A percentile compares a stretch with the other conserved stretches of the same genome.
These are phyloP conservation scores for Crotalaria pallida DNA, from an alignment of 306 rosid genomes.

Conservation along the genomic window DNA sequence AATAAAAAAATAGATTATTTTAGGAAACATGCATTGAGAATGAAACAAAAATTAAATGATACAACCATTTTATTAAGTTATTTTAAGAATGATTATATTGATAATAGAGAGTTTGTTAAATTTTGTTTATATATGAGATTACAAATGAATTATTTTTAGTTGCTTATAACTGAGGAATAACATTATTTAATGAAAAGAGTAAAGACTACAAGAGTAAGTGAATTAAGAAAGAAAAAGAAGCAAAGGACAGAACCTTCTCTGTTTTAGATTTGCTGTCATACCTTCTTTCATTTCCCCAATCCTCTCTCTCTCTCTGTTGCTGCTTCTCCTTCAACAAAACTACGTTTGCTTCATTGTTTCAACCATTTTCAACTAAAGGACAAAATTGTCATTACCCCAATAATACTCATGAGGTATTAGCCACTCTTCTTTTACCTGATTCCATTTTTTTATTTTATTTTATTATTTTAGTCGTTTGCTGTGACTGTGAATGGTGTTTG, in stretches of 20 bases:
- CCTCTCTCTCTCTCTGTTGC: neutral
- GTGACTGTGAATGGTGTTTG: neutral
- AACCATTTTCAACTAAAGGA: neutral
- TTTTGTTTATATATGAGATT: too few relatives aligned
- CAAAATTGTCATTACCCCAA: neutral
- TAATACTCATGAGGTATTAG: neutral
- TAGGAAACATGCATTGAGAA: too few relatives aligned
- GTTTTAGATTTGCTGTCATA: slow-evolving; percentile 17
- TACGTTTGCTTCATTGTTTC: neutral
- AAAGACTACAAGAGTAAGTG: neutral
- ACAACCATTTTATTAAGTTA: too few relatives aligned
- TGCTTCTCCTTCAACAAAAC: neutral
- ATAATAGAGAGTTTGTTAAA: too few relatives aligned
- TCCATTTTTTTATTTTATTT: neutral
- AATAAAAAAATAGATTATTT: too few relatives aligned
- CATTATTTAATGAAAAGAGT: too few relatives aligned
- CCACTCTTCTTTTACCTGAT: neutral
- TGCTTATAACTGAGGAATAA: too few relatives aligned
- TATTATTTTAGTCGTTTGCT: neutral
- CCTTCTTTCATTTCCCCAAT: neutral
- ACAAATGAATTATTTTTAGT: too few relatives aligned
- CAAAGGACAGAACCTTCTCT: slow-evolving; percentile 21
- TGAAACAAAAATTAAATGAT: too few relatives aligned
- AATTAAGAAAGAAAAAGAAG: neutral
- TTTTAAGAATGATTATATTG: too few relatives aligned